A percentile compares a stretch with the other conserved stretches of the same genome.
Conservation (phyloP, 495 filamentous ascomycete genomes). For the Aspergillus nanangensis region DNA sequence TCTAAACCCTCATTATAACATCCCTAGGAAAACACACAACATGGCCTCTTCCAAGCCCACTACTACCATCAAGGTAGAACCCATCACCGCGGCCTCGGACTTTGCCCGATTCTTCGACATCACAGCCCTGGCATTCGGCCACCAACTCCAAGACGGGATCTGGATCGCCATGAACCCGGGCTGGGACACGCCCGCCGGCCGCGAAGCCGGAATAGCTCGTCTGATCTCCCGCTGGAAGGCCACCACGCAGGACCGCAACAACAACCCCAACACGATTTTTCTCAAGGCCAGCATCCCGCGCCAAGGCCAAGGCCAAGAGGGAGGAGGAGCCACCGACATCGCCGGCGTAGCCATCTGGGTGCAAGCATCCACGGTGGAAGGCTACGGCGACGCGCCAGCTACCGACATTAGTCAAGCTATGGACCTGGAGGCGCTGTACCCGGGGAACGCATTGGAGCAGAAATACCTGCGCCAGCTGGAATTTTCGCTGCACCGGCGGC, state of each 20-base stretch:
- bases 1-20: too few species aligned
- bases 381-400: constrained; percentile 25
- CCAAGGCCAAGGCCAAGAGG: constrained; percentile 5
- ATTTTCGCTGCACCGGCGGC: constrained; percentile 22
- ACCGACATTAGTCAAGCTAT: constrained; percentile 12
- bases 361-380: too few species aligned
- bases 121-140: constrained; percentile 29
- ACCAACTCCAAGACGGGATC: constrained; percentile 32
- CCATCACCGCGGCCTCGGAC: constrained; percentile 1
- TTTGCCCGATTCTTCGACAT: constrained; percentile 9
- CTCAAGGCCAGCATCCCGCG: constrained; percentile 37
- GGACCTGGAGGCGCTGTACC: constrained; percentile 27
- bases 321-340: constrained; percentile 12
- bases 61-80: not conserved
- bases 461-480: constrained; percentile 29
- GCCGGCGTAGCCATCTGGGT: too few species aligned
- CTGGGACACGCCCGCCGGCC: constrained; percentile 37
- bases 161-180: constrained; percentile 40
- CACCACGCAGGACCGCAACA: constrained; percentile 22
- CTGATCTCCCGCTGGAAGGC: constrained; percentile 26
- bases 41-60: too few species aligned
- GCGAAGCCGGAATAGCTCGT: constrained; percentile 16
- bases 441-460: constrained; percentile 31
- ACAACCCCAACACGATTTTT: constrained; percentile 35
- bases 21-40: too few species aligned